Evolutionary conservation across 2,329 filamentous ascomycete species (phyloP), one percentile per base, ranked within the genome.

Genomic region (Triangularia verruculosa): DNA sequence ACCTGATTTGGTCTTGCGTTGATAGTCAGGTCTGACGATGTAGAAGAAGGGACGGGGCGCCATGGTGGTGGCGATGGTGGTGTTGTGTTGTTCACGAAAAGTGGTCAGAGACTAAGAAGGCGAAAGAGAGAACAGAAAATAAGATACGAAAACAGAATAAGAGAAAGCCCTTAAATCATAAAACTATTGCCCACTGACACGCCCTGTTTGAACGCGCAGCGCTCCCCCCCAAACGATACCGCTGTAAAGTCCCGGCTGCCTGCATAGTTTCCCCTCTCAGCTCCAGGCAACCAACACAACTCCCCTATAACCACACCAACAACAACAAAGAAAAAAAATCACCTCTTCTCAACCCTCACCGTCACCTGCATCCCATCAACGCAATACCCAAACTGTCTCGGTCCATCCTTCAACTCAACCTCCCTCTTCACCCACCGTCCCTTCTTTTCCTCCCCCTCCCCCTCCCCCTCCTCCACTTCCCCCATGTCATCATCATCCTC

Each of bases 301-400:
- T n/a, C n/a, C n/a, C n/a, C n/a, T n/a, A n/a, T n/a, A 22, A 57
- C 17, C 39, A 52, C n/a, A 4, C 20, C 20, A 32, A n/a, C n/a
- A n/a, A n/a, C n/a, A n/a, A n/a, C n/a, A n/a, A n/a, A n/a, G n/a
- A n/a, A n/a, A n/a, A n/a, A 53, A n/a, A 20, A 15, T 66, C 66
- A 78, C 61, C 74, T 76, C 57, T 79, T 63, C 72, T 93, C 90
- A 30, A 97, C 84, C 43, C 92, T 82, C 34, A 97, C 83, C 67
- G 77, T 86, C 9, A 86, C 91, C 72, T 91, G 87, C 66, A 80
- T 74, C 0, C 89, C 88, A 72, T 96, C 92, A 63, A 97, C 86
- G 76, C 89, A 92, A 70, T 92, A 94, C 1, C 92, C 92, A 68
- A 97, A 81, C 74, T 91, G 87, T 71, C 91, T 86, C 9, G 92